Conservation (phyloP, 2,329 filamentous ascomycete genomes). For the Pseudodiploospora longispora region DNA sequence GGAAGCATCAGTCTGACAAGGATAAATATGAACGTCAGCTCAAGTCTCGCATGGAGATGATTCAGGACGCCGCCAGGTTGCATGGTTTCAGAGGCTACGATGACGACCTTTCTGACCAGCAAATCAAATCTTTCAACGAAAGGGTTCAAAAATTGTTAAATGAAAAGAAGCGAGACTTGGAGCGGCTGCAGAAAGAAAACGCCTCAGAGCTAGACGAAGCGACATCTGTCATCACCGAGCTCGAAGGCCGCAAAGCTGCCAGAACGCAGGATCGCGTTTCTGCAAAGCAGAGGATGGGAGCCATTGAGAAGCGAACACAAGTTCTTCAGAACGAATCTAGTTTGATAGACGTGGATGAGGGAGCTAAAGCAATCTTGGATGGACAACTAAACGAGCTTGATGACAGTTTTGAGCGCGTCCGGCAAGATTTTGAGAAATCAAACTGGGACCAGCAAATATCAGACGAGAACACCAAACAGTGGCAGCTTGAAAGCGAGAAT, state of each 20-base stretch:
- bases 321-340: constrained; percentile 61
- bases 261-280: constrained; percentile 66
- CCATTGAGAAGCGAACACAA: constrained; percentile 63
- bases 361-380: constrained; percentile 68
- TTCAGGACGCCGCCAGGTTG: constrained; percentile 67
- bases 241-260: constrained; percentile 66
- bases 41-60: constrained; percentile 59
- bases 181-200: constrained; percentile 64
- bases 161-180: constrained; percentile 73
- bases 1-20: constrained; percentile 78
- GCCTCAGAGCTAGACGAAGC: constrained; percentile 66
- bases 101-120: constrained; percentile 62
- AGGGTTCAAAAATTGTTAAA: constrained; percentile 65
- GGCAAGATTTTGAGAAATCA: constrained; percentile 52
- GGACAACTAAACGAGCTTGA: constrained; percentile 64
- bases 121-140: constrained; percentile 69
- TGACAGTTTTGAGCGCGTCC: constrained; percentile 51
- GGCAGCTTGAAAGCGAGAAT: constrained; percentile 62
- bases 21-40: constrained; percentile 79
- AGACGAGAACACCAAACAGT: constrained; percentile 56
- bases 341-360: constrained; percentile 77
- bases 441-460: constrained; percentile 66
- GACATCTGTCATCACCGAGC: constrained; percentile 61
- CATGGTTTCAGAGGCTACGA: constrained; percentile 84
- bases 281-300: constrained; percentile 62